Base-by-base conservation (phyloP, 2,329 filamentous ascomycete species). In the Elsinoe batatas region DNA sequence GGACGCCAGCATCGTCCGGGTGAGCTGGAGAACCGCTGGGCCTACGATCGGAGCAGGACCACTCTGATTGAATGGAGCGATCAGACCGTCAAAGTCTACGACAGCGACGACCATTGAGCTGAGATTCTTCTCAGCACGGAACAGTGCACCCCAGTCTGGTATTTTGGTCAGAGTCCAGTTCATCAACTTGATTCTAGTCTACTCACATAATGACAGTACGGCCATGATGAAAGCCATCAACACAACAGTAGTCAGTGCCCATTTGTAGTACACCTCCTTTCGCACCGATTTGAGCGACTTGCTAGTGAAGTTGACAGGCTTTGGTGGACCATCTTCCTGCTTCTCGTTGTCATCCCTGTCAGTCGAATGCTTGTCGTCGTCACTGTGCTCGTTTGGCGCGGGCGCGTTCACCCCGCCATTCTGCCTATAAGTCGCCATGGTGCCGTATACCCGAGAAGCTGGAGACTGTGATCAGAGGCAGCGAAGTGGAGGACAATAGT, bases 21-120 rank as follows among this genome's bases (percentile, higher is more conserved):
- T 75, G 0, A 76, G 65, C 30, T 75, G 62, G 1, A 72, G 73
- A 10, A 83, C 72, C 0, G 72, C 67, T 0, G 79, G 79, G 1
- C 82, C 82, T n/a, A 85, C 73, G 1, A 84, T 62, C 0, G 81
- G 74, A 15, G 71, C 64, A 13, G 71, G 70, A 3, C 70, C 68
- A 26, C 44, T 44, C 35, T 70, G 71, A 59, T 71, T 63, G 59
- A 79, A 82, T 1, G 80, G 80, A 1, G 76, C 70, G 2, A 73
- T 64, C 44, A 74, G 72, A 3, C 77, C 78, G 63, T 86, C 82
- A 60, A 85, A 83, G 64, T 84, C 80, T 26, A 85, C 81, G 1
- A 84, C 76, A 58, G 79, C 76, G 7, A 85, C 72, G 2, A 71
- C 72, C 6, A 85, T 65, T 0, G 69, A 67, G 2, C 67, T 69